Evolutionary conservation across 331 rosid genomes (phyloP), one percentile per base, ranked within the genome.

Genomic region (Malus hybrid): DNA sequence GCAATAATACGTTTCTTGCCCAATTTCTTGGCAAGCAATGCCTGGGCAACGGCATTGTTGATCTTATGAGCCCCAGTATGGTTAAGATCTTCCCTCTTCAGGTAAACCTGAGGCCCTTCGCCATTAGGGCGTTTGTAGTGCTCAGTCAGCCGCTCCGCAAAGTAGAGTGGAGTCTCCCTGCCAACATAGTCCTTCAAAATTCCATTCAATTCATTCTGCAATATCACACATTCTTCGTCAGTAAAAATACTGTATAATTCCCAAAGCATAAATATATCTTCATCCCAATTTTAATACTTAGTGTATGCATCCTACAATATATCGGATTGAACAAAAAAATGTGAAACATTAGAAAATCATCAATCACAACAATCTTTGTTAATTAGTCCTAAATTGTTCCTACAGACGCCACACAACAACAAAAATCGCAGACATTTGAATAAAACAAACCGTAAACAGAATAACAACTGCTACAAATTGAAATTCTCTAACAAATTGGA

Each of bases 51-150:
- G 0, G 99, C 99, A 70, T 94, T 94, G 79, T 94, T 94, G 80
- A 94, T 94, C 73, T 91, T 94, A 83, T 94, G 99, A 72, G 97
- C 97, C 19, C 99, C 99, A 0, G 99, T 94, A 81, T 94, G 99
- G 74, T 91, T 94, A 63, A 94, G 96, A 85, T 94, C 98, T 81
- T 94, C 98, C 83, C 98, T 94, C 86, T 94, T 94, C 73, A 94
- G 84, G 75, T 91, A 94, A 75, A 94, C 67, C 9, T 76, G 83
- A 10, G 97, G 99, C 79, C 97, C 99, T 79, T 87, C 92, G 2
- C 99, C 97, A 34, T 89, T 74, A 5, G 84, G 81, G 20, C 87
- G 84, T 76, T 74, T 88, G 81, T 94, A 91, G 70, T 87, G 91
- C 79, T 85, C 90, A 1, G 99, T 89, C 69, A 94, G 66, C 86